phyloP scores from a whole-genome alignment of 1,284 basidiomycete species.

The Sanguinoderma infundibulare region DNA sequence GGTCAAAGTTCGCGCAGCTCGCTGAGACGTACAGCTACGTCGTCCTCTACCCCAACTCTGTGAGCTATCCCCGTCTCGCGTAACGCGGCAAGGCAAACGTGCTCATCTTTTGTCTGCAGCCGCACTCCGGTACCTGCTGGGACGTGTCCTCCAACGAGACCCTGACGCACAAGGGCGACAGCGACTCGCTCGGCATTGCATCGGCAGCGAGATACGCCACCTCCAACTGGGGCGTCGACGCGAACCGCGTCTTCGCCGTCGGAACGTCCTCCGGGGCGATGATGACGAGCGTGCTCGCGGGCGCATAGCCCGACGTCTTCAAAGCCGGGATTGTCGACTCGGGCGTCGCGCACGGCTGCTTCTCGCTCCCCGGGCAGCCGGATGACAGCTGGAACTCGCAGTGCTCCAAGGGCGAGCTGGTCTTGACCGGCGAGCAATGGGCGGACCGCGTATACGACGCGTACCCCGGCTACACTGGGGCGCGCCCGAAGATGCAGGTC shows the following conservation, averaged over 20 bases:
- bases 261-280: slow-evolving; percentile 62
- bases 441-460: slow-evolving; percentile 48
- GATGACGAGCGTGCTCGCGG: slow-evolving; percentile 62
- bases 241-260: slow-evolving; percentile 50
- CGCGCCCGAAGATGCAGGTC: slow-evolving; percentile 54
- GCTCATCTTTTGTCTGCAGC: slow-evolving; percentile 30
- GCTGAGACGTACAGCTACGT: slow-evolving; percentile 52
- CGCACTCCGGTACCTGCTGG: slow-evolving; percentile 55
- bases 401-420: slow-evolving; percentile 44
- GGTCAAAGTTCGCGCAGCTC: slow-evolving; percentile 53
- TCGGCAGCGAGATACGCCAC: slow-evolving; percentile 54
- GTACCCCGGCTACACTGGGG: slow-evolving; percentile 57
- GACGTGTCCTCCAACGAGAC: slow-evolving; percentile 56
- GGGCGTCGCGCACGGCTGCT: slow-evolving; percentile 61
- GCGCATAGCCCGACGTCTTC: slow-evolving; percentile 61
- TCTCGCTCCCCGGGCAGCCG: slow-evolving; percentile 44
- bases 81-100: too few relatives aligned
- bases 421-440: slow-evolving; percentile 53
- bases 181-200: slow-evolving; percentile 58
- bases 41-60: slow-evolving; percentile 52
- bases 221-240: slow-evolving; percentile 49
- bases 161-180: slow-evolving; percentile 57
- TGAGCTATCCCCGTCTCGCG: slow-evolving; percentile 28
- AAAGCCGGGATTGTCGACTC: slow-evolving; percentile 51
- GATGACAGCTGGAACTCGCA: slow-evolving; percentile 50